phyloP scores from a whole-genome alignment of 129 eudicot genomes.

The Chrysanthemum makinoi region DNA sequence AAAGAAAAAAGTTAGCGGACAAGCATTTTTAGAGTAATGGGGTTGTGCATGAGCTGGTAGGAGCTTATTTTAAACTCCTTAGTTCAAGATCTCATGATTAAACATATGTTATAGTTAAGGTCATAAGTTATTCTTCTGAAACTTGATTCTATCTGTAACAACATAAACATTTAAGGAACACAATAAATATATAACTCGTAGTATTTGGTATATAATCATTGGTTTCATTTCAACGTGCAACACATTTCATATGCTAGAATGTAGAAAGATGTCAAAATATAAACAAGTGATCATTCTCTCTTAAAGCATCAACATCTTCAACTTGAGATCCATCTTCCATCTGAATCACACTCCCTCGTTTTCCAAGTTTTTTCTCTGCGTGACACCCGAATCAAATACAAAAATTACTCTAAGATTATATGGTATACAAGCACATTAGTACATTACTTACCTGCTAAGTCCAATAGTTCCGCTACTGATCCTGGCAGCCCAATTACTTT shows the following conservation, averaged over 20 bases:
- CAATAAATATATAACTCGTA: too few species aligned
- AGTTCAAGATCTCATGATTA: too few species aligned
- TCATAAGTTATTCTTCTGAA: too few species aligned
- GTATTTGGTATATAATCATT: background rate
- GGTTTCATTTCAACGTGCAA: background rate
- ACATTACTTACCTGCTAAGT: constrained; percentile 58
- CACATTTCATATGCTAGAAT: background rate
- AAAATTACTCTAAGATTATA: background rate
- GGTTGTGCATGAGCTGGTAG: too few species aligned
- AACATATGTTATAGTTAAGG: too few species aligned
- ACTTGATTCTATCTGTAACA: too few species aligned
- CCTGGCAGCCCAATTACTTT: constrained; percentile 72
- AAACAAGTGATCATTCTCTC: constrained; percentile 71
- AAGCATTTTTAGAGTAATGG: too few species aligned
- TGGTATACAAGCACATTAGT: background rate
- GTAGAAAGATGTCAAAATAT: constrained; percentile 30
- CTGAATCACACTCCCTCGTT: constrained; percentile 56
- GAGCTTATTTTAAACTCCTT: too few species aligned
- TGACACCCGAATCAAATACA: constrained; percentile 23
- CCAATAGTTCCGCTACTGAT: constrained; percentile 57
- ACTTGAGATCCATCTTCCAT: constrained; percentile 77
- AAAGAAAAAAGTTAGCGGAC: too few species aligned
- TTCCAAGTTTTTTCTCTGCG: constrained; percentile 64
- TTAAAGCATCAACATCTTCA: constrained; percentile 66
- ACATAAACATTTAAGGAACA: too few species aligned